Conservation (phyloP, 2,329 filamentous ascomycete genomes). For the Aspergillus tubingensis region DNA sequence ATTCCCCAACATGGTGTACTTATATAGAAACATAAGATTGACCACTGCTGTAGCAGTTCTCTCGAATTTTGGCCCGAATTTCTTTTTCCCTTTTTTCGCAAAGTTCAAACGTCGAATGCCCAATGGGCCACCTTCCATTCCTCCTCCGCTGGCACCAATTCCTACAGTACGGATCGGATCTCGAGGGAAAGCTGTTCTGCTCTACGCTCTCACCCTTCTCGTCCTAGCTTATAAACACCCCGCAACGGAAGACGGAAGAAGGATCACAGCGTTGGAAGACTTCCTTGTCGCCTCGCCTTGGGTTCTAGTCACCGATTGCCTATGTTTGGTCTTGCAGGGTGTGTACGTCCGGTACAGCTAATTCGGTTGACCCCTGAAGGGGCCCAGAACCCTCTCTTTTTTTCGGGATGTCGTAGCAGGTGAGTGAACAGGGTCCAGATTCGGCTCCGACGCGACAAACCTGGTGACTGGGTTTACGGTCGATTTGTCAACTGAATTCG, state of each 20-base stretch:
- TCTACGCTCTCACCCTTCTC: background rate
- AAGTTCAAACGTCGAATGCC: background rate
- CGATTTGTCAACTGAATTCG: background rate
- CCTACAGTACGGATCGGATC: background rate
- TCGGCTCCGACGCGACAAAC: constrained; percentile 7
- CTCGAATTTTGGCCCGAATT: background rate
- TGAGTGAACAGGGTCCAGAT: constrained; percentile 14
- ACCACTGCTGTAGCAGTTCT: background rate
- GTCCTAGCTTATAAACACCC: background rate
- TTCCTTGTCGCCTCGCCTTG: background rate
- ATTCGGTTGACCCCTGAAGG: constrained; percentile 3
- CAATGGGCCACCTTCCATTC: background rate
- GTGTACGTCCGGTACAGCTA: constrained; percentile 3
- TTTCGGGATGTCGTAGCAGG: constrained; percentile 5
- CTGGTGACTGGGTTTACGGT: constrained; percentile 13
- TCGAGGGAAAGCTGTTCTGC: background rate
- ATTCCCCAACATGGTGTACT: background rate
- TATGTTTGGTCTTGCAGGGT: background rate
- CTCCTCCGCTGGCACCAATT: background rate
- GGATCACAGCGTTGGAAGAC: background rate
- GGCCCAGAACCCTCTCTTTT: constrained; percentile 4
- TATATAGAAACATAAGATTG: background rate
- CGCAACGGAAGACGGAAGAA: constrained; percentile 1
- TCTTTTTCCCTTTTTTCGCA: no score
- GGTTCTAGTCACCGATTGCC: background rate